Percentiles rank a stretch among this genome's conserved stretches.
Evolutionary conservation across 805 yeast genomes (phyloP).

Genomic region (Hermanozyma aechmeae): DNA sequence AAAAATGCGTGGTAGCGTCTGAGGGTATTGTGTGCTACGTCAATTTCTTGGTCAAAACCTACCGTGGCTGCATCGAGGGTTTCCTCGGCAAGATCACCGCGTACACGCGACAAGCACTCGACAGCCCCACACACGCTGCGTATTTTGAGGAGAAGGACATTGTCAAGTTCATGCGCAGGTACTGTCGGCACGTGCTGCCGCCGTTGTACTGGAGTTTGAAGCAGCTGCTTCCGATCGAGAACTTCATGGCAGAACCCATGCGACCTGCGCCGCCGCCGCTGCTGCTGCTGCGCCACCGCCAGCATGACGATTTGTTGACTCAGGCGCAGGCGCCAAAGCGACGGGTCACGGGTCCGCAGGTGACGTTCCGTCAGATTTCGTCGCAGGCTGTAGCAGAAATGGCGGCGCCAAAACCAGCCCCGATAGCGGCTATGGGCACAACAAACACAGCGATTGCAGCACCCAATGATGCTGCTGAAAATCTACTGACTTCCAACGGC

Average conservation of each 20-base stretch:
- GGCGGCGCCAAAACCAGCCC: too few species aligned
- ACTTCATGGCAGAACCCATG: background rate
- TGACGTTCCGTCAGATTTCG: constrained; percentile 1
- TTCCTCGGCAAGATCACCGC: constrained; percentile 2
- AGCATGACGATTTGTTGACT: too few species aligned
- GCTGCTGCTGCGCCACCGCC: too few species aligned
- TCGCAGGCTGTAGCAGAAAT: background rate
- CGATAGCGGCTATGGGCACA: too few species aligned
- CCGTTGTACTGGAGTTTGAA: constrained; percentile 1
- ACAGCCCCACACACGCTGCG: too few species aligned
- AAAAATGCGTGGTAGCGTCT: background rate
- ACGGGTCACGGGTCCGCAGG: constrained; percentile 1
- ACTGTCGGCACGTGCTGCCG: too few species aligned
- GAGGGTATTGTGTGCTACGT: constrained; percentile 1
- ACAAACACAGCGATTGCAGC: too few species aligned
- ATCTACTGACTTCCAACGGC: too few species aligned
- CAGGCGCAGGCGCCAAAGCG: background rate
- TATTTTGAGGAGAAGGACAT: too few species aligned
- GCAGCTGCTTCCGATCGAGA: constrained; percentile 2
- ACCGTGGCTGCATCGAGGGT: constrained; percentile 6
- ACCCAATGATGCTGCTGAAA: too few species aligned
- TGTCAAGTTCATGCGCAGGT: too few species aligned
- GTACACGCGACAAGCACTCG: constrained; percentile 2
- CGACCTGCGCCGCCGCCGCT: background rate
- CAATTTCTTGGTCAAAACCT: background rate